Conservation (phyloP, 2,329 filamentous ascomycete genomes). For the Daldinia eschscholtzii region DNA sequence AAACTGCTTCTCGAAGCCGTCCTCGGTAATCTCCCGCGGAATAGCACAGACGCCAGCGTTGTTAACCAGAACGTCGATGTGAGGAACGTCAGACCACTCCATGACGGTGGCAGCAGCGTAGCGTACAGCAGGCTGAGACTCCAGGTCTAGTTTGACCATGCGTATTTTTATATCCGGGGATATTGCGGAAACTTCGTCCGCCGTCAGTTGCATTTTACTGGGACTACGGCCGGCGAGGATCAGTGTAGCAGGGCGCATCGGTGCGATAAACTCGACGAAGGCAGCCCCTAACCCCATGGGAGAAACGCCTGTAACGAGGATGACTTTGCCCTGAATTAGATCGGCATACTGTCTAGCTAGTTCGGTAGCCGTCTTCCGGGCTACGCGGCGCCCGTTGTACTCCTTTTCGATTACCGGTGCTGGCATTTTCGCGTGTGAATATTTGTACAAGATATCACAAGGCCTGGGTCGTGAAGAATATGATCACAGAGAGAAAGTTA, state of each 20-base stretch:
- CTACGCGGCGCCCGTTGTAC: constrained; percentile 4
- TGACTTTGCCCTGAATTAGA: constrained; percentile 48
- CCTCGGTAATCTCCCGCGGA: constrained; percentile 45
- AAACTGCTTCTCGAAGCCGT: constrained; percentile 58
- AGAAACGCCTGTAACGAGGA: constrained; percentile 60
- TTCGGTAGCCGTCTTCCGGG: constrained; percentile 1
- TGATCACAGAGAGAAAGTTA: neutral
- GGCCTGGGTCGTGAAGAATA: neutral
- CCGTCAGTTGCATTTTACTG: constrained; percentile 56
- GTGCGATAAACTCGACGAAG: constrained; percentile 57
- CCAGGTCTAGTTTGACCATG: constrained; percentile 47
- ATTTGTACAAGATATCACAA: neutral
- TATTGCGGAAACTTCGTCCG: constrained; percentile 53
- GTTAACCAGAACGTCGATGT: constrained; percentile 40
- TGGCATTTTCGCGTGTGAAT: neutral
- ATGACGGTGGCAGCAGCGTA: constrained; percentile 56
- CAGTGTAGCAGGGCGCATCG: constrained; percentile 54
- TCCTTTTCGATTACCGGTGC: constrained; percentile 2
- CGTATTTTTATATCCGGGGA: constrained; percentile 54
- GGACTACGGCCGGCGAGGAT: constrained; percentile 61
- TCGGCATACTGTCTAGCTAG: constrained; percentile 1
- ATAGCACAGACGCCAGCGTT: constrained; percentile 51
- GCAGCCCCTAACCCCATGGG: constrained; percentile 56
- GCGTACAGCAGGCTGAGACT: constrained; percentile 41
- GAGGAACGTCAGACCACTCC: constrained; percentile 48